Evolutionary conservation across 1,139 yeast species (phyloP).

Genomic region (Geotrichum fermentans): DNA sequence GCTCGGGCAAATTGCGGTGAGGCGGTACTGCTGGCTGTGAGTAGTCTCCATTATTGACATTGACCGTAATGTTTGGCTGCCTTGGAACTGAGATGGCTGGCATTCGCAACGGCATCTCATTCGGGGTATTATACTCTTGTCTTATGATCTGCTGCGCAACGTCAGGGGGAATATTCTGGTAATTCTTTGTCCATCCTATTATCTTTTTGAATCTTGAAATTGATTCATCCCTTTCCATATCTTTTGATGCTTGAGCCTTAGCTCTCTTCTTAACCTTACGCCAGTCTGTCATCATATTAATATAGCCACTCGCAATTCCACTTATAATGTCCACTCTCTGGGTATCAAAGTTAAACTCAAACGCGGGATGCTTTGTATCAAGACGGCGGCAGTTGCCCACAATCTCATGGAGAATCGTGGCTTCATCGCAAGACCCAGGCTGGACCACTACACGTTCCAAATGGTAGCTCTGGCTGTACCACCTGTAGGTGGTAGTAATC

Average conservation of each 20-base stretch:
- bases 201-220: background rate
- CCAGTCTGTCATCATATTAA: conserved; percentile 14
- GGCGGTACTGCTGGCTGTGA: background rate
- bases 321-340: conserved; percentile 6
- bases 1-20: background rate
- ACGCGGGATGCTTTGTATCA: background rate
- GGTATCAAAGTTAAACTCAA: conserved; percentile 9
- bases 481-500: conserved; percentile 2
- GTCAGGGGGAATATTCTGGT: background rate
- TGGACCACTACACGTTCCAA: conserved; percentile 11
- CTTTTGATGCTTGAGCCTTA: conserved; percentile 11
- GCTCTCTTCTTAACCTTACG: conserved; percentile 5
- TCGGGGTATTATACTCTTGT: conserved; percentile 1
- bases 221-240: conserved; percentile 10
- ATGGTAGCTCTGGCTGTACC: conserved; percentile 13
- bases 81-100: background rate
- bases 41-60: background rate
- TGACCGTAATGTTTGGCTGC: background rate
- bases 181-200: background rate
- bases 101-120: background rate
- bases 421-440: conserved; percentile 1
- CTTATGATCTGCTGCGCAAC: background rate
- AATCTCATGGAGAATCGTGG: conserved; percentile 4
- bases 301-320: conserved; percentile 13
- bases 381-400: conserved; percentile 13